These are phyloP conservation scores for Domatiomyces globalis DNA, from an alignment of 2,329 filamentous ascomycete species.

Conservation along the genomic window DNA sequence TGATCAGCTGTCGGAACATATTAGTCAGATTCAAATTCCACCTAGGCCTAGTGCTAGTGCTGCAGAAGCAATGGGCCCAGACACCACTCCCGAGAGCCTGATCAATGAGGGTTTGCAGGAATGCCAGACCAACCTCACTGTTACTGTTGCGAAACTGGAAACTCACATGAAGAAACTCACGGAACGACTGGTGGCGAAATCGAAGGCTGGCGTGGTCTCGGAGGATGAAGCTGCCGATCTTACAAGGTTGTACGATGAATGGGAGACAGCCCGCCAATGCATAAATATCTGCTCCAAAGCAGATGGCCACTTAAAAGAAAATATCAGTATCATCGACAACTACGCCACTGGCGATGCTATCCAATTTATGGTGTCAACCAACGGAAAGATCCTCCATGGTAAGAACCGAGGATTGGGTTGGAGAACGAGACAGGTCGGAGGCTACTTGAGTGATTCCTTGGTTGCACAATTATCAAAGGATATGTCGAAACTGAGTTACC, in stretches of 20 bases:
- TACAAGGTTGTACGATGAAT: constrained; percentile 24
- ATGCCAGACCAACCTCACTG: constrained; percentile 23
- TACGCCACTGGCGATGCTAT: constrained; percentile 24
- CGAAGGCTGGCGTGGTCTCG: constrained; percentile 21
- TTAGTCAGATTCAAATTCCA: constrained; percentile 20
- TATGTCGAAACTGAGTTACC: constrained; percentile 18
- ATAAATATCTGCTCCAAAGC: constrained; percentile 24
- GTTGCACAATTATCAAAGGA: constrained; percentile 23
- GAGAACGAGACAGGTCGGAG: constrained; percentile 25
- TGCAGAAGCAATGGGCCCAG: constrained; percentile 7
- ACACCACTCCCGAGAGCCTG: constrained; percentile 20
- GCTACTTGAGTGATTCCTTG: constrained; percentile 21
- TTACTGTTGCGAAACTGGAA: constrained; percentile 21
- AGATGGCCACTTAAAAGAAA: constrained; percentile 20
- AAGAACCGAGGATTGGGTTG: constrained; percentile 23
- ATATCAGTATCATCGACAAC: constrained; percentile 24
- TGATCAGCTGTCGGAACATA: constrained; percentile 20
- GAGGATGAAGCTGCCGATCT: constrained; percentile 23
- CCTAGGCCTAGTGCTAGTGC: background rate
- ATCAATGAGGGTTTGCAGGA: constrained; percentile 24
- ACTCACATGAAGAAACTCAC: constrained; percentile 22
- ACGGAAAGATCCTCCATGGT: constrained; percentile 23
- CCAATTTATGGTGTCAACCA: constrained; percentile 27
- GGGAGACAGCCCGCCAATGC: constrained; percentile 24
- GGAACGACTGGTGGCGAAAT: constrained; percentile 22